These are phyloP conservation scores for Suillus sp. DNA, from an alignment of 768 basidiomycete species.

Conservation along the genomic window DNA sequence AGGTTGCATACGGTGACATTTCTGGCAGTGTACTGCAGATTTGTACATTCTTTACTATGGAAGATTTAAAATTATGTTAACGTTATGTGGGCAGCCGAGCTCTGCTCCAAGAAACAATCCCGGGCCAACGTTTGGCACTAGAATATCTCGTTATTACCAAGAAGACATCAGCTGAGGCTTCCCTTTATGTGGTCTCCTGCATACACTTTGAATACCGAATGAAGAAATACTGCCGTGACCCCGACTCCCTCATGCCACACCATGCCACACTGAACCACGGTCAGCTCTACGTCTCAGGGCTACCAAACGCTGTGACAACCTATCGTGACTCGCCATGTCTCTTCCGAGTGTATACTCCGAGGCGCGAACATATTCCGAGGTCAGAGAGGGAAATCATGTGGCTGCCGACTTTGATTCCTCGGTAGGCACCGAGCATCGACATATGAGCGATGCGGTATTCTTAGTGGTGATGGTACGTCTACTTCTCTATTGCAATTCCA, in stretches of 20 bases:
- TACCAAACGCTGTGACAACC: neutral
- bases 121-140: neutral
- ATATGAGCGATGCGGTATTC: slow-evolving; percentile 27
- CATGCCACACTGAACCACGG: neutral
- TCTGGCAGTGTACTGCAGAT: neutral
- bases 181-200: neutral
- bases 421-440: neutral
- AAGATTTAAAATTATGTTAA: no score
- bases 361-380: neutral
- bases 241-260: neutral
- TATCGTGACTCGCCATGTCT: slow-evolving; percentile 3
- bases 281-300: neutral
- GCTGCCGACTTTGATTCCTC: neutral
- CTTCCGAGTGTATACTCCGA: neutral
- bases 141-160: neutral
- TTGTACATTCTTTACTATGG: neutral
- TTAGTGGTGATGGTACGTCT: slow-evolving; percentile 55
- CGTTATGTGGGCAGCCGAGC: neutral
- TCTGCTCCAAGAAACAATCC: neutral
- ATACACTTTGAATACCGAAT: neutral
- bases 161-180: neutral
- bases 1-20: no score
- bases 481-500: neutral
- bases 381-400: neutral
- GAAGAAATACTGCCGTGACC: neutral